Base-by-base conservation (phyloP, 163 green algal genomes). In the Scenedesmus sp. region DNA sequence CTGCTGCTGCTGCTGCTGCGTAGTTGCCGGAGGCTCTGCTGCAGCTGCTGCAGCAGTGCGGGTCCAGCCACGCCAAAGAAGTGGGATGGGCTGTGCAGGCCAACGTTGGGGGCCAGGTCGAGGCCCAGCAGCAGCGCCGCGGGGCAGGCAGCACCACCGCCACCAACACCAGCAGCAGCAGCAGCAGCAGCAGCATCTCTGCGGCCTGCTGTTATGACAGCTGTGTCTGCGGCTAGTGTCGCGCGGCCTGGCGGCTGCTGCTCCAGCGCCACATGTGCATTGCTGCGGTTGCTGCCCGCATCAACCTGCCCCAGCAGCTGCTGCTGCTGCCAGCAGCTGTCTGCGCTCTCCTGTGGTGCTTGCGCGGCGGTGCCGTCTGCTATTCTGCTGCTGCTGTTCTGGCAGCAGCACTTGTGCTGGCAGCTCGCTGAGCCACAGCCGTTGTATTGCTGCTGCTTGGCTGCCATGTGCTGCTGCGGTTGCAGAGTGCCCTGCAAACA, bases 61-160 rank as follows among this genome's bases (percentile, higher is more conserved):
- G 61, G 42, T 0, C 53, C 43, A 16, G 89, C 72, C 3, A 93
- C 83, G 22, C 96, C 96, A 7, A 95, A 90, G 91, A 98, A 98
- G 91, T 98, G 98, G 51, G 93, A 93, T 24, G 97, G 96, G 18
- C 93, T 94, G 13, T 95, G 88, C 76, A 98, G 86, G 3, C 97
- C 97, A 0, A 95, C 91, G 12, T 92, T 87, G 2, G 94, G 96
- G 3, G 94, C 93, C 0, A 92, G 79, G 87, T 98, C 97, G 0
- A 98, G 10, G 0, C 95, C 96, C 33, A 98, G n/a, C 40, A 98
- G 51, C 24, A 96, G 68, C 3, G 72, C 89, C 37, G 83, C 65
- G 0, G 96, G 94, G 80, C 95, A 97, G 0, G 22, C 53, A 3
- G 37, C 7, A 35, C n/a, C 87, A 46, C 43, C 76, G 40, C 35